Evolutionary conservation across 1,139 yeast species (phyloP).

Genomic region (Pichia sp.): DNA sequence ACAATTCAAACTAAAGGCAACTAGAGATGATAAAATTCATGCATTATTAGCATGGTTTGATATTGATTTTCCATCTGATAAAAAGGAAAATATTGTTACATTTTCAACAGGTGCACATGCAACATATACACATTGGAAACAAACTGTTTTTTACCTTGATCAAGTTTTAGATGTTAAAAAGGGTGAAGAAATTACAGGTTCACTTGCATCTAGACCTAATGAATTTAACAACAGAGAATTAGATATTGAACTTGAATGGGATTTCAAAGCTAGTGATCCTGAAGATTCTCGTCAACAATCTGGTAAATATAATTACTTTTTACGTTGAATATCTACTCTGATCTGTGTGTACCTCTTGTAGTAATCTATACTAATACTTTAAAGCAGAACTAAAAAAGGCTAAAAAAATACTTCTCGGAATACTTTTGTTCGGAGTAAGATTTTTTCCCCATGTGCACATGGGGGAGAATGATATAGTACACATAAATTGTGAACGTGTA

Average conservation of each 20-base stretch:
- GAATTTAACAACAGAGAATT: constrained; percentile 74
- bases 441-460: too few relatives aligned
- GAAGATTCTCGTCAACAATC: constrained; percentile 45
- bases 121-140: constrained; percentile 92
- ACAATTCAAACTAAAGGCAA: constrained; percentile 63
- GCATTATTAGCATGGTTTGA: constrained; percentile 96
- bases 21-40: constrained; percentile 75
- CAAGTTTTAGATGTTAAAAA: constrained; percentile 72
- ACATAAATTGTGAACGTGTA: too few relatives aligned
- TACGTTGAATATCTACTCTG: constrained; percentile 45
- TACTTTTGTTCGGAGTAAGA: too few relatives aligned
- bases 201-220: constrained; percentile 72
- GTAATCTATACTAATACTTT: too few relatives aligned
- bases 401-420: too few relatives aligned
- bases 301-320: constrained; percentile 58
- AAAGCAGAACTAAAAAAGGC: too few relatives aligned
- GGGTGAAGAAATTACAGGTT: constrained; percentile 72
- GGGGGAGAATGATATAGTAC: too few relatives aligned
- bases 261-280: constrained; percentile 49
- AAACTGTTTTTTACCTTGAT: constrained; percentile 85
- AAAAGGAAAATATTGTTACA: constrained; percentile 37
- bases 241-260: constrained; percentile 61
- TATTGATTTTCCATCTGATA: constrained; percentile 63
- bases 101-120: constrained; percentile 82
- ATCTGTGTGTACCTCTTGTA: neutral